These are phyloP conservation scores for Macrophomina pseudophaseolina DNA, from an alignment of 2,329 filamentous ascomycete genomes.

Conservation along the genomic window DNA sequence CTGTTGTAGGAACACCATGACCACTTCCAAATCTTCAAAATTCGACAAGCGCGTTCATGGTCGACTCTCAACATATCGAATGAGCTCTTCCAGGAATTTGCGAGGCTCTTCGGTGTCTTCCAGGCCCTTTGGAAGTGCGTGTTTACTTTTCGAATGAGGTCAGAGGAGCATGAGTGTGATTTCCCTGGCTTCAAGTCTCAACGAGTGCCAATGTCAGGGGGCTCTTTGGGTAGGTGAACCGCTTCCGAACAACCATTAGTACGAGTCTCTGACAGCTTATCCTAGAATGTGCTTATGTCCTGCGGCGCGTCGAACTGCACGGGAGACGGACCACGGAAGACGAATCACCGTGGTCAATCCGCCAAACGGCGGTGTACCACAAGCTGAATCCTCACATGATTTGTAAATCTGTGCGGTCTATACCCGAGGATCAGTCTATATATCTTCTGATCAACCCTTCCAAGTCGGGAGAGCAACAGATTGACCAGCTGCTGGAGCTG, in stretches of 20 bases:
- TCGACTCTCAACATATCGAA: constrained; percentile 23
- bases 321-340: constrained; percentile 16
- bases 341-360: constrained; percentile 28
- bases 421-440: neutral
- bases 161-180: constrained; percentile 23
- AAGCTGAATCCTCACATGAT: neutral
- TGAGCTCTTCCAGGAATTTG: constrained; percentile 4
- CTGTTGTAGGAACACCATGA: neutral
- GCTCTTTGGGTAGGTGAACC: neutral
- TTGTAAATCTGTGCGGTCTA: too few species aligned
- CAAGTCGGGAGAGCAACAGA: neutral
- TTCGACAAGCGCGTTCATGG: constrained; percentile 27
- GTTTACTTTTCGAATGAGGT: constrained; percentile 17
- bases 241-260: neutral
- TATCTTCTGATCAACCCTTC: constrained; percentile 27
- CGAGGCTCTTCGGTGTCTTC: constrained; percentile 2
- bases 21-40: constrained; percentile 14
- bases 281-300: constrained; percentile 26
- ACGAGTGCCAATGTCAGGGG: too few species aligned
- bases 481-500: neutral
- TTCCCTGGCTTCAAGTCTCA: constrained; percentile 25
- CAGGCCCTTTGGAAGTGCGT: constrained; percentile 27
- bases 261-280: neutral
- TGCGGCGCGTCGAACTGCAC: constrained; percentile 26
- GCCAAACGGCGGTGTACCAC: constrained; percentile 28